These are phyloP conservation scores for Arthrobotrys entomopaga DNA, from an alignment of 2,329 filamentous ascomycete species.

Conservation along the genomic window DNA sequence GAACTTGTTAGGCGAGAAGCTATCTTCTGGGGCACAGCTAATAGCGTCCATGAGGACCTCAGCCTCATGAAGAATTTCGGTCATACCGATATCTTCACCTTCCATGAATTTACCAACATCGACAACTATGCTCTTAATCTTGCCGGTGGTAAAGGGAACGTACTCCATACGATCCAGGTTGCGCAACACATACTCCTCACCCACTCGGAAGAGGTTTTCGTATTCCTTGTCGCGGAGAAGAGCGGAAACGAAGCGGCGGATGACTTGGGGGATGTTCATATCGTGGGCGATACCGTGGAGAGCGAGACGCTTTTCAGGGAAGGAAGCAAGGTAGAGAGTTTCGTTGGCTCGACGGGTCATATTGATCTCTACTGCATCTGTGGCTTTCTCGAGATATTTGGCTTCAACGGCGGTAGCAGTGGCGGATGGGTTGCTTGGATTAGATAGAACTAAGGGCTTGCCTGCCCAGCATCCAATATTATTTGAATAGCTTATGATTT, in stretches of 20 bases:
- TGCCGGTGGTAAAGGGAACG: conserved; percentile 29
- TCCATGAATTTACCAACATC: conserved; percentile 30
- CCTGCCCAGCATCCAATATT: conserved; percentile 46
- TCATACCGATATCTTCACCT: conserved; percentile 13
- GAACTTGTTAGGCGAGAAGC: conserved; percentile 17
- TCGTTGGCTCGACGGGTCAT: conserved; percentile 33
- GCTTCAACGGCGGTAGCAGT: conserved; percentile 41
- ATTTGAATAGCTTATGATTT: conserved; percentile 30
- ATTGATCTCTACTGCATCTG: conserved; percentile 26
- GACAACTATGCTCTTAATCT: conserved; percentile 29
- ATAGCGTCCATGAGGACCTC: conserved; percentile 48
- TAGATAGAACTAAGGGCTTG: conserved; percentile 35
- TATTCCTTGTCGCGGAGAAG: conserved; percentile 47
- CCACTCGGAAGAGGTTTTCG: conserved; percentile 35
- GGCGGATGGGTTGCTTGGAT: conserved; percentile 40
- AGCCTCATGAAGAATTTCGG: conserved; percentile 41
- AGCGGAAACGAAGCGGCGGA: conserved; percentile 45
- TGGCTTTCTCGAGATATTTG: conserved; percentile 42
- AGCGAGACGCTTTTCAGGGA: conserved; percentile 41
- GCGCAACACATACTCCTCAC: conserved; percentile 48
- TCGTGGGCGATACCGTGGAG: conserved; percentile 45
- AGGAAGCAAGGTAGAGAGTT: conserved; percentile 39
- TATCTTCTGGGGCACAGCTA: conserved; percentile 41
- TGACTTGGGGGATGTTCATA: conserved; percentile 43
- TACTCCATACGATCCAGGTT: conserved; percentile 42